Percentiles rank a stretch among this genome's conserved stretches.
These are phyloP conservation scores for Pyrus hybrid DNA, from an alignment of 331 rosid species.

Conservation along the genomic window DNA sequence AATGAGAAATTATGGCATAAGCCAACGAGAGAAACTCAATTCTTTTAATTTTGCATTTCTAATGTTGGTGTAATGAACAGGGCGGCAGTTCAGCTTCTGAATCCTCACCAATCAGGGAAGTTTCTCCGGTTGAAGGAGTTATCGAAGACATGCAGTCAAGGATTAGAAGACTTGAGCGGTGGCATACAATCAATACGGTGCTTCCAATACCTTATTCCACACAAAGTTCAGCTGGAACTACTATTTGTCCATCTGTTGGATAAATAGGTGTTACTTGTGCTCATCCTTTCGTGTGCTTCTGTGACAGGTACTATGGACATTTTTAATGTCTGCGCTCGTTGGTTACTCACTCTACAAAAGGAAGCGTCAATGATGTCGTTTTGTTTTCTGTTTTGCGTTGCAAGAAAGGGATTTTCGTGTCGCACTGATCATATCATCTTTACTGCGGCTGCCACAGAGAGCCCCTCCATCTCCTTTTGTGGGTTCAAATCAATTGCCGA, in stretches of 20 bases:
- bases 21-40: too few relatives aligned
- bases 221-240: too few relatives aligned
- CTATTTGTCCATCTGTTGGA: too few relatives aligned
- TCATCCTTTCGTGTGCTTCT: not conserved
- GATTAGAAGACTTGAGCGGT: constrained; percentile 86
- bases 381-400: not conserved
- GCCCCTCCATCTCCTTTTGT: not conserved
- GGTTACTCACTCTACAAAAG: constrained; percentile 91
- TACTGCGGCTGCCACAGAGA: not conserved
- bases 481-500: not conserved
- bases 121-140: constrained; percentile 59
- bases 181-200: constrained; percentile 96
- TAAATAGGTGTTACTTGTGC: not conserved
- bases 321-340: constrained; percentile 88
- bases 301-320: constrained; percentile 88
- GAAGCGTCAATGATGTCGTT: constrained; percentile 45
- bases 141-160: constrained; percentile 89
- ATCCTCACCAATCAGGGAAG: constrained; percentile 63
- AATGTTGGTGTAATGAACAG: constrained; percentile 33
- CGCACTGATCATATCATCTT: not conserved
- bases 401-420: not conserved
- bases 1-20: too few relatives aligned
- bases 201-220: not conserved
- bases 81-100: constrained; percentile 75
- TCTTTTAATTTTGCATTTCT: not conserved